Conservation (phyloP, 1,284 basidiomycete genomes). For the Tilletia walkeri region DNA sequence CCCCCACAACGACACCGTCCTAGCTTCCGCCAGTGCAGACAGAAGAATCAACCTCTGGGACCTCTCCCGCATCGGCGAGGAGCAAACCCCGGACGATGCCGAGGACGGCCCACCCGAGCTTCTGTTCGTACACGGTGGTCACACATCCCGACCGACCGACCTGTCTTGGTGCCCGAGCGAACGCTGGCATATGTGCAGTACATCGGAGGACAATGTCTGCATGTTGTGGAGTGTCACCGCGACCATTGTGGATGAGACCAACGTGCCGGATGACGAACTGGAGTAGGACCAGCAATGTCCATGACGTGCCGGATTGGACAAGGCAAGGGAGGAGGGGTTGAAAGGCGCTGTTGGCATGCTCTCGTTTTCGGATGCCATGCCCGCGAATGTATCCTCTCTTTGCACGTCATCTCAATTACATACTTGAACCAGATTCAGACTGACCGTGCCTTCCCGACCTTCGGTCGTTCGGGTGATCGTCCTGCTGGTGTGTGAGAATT, state of each 20-base stretch:
- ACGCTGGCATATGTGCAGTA: slow-evolving; percentile 48
- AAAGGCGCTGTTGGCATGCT: too few species aligned
- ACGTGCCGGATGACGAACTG: slow-evolving; percentile 12
- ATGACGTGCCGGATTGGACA: too few species aligned
- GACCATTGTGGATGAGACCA: slow-evolving; percentile 15
- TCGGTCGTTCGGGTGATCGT: too few species aligned
- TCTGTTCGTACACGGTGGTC: slow-evolving; percentile 54
- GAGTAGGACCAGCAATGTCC: not conserved
- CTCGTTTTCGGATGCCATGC: too few species aligned
- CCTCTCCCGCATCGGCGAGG: slow-evolving; percentile 83
- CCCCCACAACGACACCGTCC: slow-evolving; percentile 67
- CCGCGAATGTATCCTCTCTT: too few species aligned
- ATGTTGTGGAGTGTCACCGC: slow-evolving; percentile 35
- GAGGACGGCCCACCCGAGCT: slow-evolving; percentile 82
- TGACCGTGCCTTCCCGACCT: too few species aligned
- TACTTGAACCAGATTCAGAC: too few species aligned
- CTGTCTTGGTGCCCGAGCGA: slow-evolving; percentile 51
- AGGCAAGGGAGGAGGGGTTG: too few species aligned
- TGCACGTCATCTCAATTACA: too few species aligned
- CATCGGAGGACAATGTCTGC: slow-evolving; percentile 54
- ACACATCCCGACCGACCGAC: slow-evolving; percentile 52
- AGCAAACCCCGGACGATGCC: slow-evolving; percentile 95
- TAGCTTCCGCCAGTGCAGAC: slow-evolving; percentile 72
- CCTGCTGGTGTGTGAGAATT: too few species aligned
- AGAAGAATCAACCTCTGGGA: slow-evolving; percentile 95